These are phyloP conservation scores for Pichia kudriavzevii DNA, from an alignment of 1,139 yeast species.

Conservation along the genomic window DNA sequence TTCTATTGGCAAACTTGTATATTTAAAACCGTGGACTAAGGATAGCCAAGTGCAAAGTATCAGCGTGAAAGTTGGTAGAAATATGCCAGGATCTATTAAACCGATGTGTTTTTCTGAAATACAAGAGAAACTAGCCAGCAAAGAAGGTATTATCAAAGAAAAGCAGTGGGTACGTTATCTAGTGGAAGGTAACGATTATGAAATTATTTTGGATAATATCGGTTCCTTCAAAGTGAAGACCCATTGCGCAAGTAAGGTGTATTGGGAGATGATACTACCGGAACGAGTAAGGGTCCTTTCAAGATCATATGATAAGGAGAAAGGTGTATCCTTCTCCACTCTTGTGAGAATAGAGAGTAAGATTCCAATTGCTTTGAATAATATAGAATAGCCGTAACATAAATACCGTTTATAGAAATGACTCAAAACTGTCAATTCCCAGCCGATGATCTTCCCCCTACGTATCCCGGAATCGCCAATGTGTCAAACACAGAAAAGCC, in stretches of 20 bases:
- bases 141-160: background rate
- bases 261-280: slow-evolving; percentile 9
- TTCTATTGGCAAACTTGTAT: slow-evolving; percentile 5
- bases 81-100: slow-evolving; percentile 5
- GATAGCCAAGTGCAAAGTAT: too few species aligned
- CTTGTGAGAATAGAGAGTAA: background rate
- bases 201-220: slow-evolving; percentile 9
- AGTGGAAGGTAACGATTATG: slow-evolving; percentile 2
- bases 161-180: slow-evolving; percentile 6
- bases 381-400: too few species aligned
- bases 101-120: too few species aligned
- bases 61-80: too few species aligned
- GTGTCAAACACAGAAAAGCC: too few species aligned
- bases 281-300: slow-evolving; percentile 1
- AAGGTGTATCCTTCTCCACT: background rate
- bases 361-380: too few species aligned
- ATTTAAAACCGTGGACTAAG: slow-evolving; percentile 10
- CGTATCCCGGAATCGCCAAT: too few species aligned
- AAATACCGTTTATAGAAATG: too few species aligned
- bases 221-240: slow-evolving; percentile 7
- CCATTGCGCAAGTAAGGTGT: too few species aligned
- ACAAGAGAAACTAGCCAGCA: too few species aligned
- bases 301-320: background rate
- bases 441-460: too few species aligned
- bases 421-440: too few species aligned